Base-by-base conservation (phyloP, 2,329 filamentous ascomycete genomes). In the Fusarium napiforme region DNA sequence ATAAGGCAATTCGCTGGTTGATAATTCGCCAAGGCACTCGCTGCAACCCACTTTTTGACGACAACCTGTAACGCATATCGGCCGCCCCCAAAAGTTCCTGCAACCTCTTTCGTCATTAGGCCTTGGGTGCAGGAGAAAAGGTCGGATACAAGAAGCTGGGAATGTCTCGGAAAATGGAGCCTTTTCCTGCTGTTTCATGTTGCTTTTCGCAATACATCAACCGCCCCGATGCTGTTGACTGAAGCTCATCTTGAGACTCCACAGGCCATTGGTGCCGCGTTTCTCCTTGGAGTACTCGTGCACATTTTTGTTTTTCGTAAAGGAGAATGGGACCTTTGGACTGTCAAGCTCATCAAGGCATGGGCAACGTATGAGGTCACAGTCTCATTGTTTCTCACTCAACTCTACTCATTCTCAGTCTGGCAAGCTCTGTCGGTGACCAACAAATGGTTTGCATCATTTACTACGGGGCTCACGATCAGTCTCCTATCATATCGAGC, bases 261-360 rank as follows among this genome's bases (percentile, higher is more conserved):
- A 2, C 49, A 56, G 8, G 49, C 43, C 6, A 15, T 52, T 7
- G 21, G 4, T 0, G 10, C 28, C 4, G 5, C 40, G 0, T 73
- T 73, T 11, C 0, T 43, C 2, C 0, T 60, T 1, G 71, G 71
- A 5, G 30, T 65, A 0, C 3, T 63, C 1, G 26, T 23, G 1
- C 71, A 74, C 26, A 9, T 60, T 2, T 23, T 32, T 19, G 9
- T 52, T 7, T 12, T 74, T 1, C 56, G 71, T 2, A 47, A 68
- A 7, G 71, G 71, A 3, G 71, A 74, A 45, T 74, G 71, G 71
- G 66, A 74, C 9, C 36, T 58, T 4, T 68, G 47, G 45, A 28
- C 67, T 0, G 60, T 58, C 12, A 56, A 7, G 9, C 49, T 65
- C 0, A 30, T 71, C 9, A 63, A 37, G 12, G 8, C 18, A 9